Evolutionary conservation across 1,284 basidiomycete species (phyloP).

Genomic region (Porogramme epimiltina): DNA sequence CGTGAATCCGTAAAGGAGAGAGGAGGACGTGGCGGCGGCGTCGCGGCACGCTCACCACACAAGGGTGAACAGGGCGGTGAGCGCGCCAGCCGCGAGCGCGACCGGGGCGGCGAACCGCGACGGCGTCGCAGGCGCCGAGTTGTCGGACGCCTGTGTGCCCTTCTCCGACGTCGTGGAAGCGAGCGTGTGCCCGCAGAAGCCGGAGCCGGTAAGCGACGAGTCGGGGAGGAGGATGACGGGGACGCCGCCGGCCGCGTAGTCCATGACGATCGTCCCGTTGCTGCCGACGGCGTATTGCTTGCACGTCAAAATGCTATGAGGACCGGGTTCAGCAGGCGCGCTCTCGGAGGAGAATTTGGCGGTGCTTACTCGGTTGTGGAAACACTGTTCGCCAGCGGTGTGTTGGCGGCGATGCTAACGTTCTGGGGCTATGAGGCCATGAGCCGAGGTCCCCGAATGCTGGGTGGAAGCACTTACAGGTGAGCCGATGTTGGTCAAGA

Average conservation of each 20-base stretch:
- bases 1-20: no score
- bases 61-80: not conserved
- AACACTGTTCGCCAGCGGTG: slow-evolving; percentile 48
- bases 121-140: not conserved
- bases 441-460: not conserved
- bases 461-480: slow-evolving; percentile 46
- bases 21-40: no score
- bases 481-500: slow-evolving; percentile 79
- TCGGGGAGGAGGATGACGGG: slow-evolving; percentile 55
- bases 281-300: slow-evolving; percentile 67
- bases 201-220: slow-evolving; percentile 39
- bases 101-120: not conserved
- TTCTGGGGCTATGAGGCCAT: slow-evolving; percentile 48
- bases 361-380: slow-evolving; percentile 62
- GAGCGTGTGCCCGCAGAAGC: slow-evolving; percentile 35
- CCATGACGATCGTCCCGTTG: slow-evolving; percentile 54
- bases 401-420: slow-evolving; percentile 53
- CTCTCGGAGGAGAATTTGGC: not conserved
- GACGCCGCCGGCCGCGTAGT: slow-evolving; percentile 61
- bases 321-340: not conserved
- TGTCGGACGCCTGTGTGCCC: slow-evolving; percentile 7
- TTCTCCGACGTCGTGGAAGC: not conserved
- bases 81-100: not conserved
- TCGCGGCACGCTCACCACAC: no score
- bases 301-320: slow-evolving; percentile 61